phyloP scores from a whole-genome alignment of 352 stramenopile species.

The Phytopythium sindhum region DNA sequence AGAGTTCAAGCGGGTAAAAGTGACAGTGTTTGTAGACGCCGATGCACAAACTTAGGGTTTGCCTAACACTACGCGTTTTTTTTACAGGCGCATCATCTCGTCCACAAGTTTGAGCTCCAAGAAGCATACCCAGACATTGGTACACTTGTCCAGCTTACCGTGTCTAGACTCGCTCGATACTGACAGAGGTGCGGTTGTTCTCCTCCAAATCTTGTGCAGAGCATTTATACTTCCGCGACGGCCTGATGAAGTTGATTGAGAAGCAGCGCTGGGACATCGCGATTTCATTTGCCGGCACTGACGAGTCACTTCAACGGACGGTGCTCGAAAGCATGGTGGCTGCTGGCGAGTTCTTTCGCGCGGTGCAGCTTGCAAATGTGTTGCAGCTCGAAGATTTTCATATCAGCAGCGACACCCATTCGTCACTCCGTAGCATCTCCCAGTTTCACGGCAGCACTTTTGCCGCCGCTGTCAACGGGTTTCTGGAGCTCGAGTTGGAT shows the following conservation, averaged over 20 bases:
- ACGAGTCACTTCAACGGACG: slow-evolving; percentile 38
- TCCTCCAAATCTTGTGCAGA: slow-evolving; percentile 13
- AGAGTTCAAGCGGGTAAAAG: slow-evolving; percentile 56
- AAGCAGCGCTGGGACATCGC: slow-evolving; percentile 64
- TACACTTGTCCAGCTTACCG: slow-evolving; percentile 3
- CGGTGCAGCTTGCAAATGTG: slow-evolving; percentile 31
- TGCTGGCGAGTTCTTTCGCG: slow-evolving; percentile 36
- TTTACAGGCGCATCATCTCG: slow-evolving; percentile 50
- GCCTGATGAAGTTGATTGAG: slow-evolving; percentile 60
- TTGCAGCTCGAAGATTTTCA: slow-evolving; percentile 41
- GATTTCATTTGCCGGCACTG: slow-evolving; percentile 63
- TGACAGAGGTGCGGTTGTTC: not conserved
- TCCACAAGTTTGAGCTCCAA: slow-evolving; percentile 54
- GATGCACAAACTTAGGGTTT: not conserved
- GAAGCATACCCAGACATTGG: slow-evolving; percentile 58
- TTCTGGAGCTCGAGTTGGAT: slow-evolving; percentile 27
- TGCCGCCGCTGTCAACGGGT: slow-evolving; percentile 26
- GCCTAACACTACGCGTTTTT: not conserved
- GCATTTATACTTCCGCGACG: slow-evolving; percentile 55
- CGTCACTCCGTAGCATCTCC: not conserved
- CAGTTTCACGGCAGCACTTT: slow-evolving; percentile 6
- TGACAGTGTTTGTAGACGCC: not conserved
- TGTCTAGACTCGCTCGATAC: not conserved
- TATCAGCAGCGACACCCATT: slow-evolving; percentile 3
- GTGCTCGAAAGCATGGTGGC: slow-evolving; percentile 45